Base-by-base conservation (phyloP, 73 alveolate genomes). In the Tetrahymena thermophila region DNA sequence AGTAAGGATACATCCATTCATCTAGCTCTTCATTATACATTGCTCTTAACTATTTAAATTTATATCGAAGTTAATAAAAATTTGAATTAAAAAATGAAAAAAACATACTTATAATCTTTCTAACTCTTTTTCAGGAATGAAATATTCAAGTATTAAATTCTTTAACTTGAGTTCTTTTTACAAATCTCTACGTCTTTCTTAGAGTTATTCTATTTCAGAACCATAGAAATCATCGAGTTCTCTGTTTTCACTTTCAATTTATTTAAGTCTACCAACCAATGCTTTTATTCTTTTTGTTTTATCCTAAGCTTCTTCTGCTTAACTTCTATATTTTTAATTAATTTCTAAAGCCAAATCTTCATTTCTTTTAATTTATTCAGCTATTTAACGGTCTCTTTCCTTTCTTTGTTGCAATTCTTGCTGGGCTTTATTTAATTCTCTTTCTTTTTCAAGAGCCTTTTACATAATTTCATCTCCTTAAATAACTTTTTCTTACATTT, bases 401-500 rank as follows among this genome's bases (percentile, higher is more conserved):
- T 95, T 85, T 89, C 96, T 96, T 96, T 93, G 34, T 96, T 98
- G 98, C 23, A 96, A 93, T 43, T 96, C 98, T 35, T 96, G 94
- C 85, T 95, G 94, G 9, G 98, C 98, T 85, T 97, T 98, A 85
- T 96, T 96, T 35, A 98, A 97, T 84, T 97, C 99, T 50, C 96
- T 95, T 85, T 98, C 99, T 96, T 97, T 97, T 94, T 96, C 96
- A 96, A 98, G 96, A 34, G 99, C 99, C 50, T 98, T 55, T 94
- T 98, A 97, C 97, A 98, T 97, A 84, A 96, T 98, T 94, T 98
- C 96, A 43, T 97, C 95, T 6, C 99, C 99, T 50, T 56, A 85
- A 57, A 98, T 94, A 34, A 98, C 95, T 85, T 98, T 98, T 89
- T 98, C 98, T 93, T 98, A 98, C 99, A 98, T 98, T 71, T 97